Conservation (phyloP, 768 basidiomycete species). For the Sarcomyxa edulis region DNA sequence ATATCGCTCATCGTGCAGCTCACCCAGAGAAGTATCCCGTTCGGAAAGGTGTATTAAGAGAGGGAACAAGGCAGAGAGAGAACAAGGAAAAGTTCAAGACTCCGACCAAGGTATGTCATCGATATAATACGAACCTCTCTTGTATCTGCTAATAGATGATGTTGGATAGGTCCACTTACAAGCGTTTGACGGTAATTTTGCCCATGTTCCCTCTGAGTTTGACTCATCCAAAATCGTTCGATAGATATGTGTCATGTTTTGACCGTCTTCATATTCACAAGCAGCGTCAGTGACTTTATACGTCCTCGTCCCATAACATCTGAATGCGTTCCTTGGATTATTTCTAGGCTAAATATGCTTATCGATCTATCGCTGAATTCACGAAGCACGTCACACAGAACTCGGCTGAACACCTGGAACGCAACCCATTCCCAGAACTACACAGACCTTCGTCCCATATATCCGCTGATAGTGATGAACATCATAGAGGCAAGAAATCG, state of each 20-base stretch:
- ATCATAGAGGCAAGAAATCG: slow-evolving; percentile 3
- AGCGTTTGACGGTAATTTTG: slow-evolving; percentile 58
- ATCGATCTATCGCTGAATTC: slow-evolving; percentile 54
- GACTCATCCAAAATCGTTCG: not conserved
- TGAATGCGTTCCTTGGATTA: not conserved
- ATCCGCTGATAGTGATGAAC: slow-evolving; percentile 1
- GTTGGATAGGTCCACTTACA: slow-evolving; percentile 62
- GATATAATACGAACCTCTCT: not conserved
- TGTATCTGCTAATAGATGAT: not conserved
- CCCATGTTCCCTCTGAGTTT: not conserved
- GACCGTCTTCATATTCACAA: slow-evolving; percentile 65
- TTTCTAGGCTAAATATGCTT: slow-evolving; percentile 53
- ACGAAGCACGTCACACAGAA: slow-evolving; percentile 45
- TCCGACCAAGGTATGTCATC: slow-evolving; percentile 40
- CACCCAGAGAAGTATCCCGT: slow-evolving; percentile 62
- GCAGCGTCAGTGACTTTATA: slow-evolving; percentile 35
- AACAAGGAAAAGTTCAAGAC: slow-evolving; percentile 44
- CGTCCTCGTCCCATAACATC: not conserved
- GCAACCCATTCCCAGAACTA: slow-evolving; percentile 43
- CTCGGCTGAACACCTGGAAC: slow-evolving; percentile 27
- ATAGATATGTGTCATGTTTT: slow-evolving; percentile 70
- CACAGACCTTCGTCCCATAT: slow-evolving; percentile 23
- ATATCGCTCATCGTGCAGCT: slow-evolving; percentile 76
- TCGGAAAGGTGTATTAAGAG: slow-evolving; percentile 44
- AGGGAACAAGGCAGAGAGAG: slow-evolving; percentile 41